phyloP scores from a whole-genome alignment of 176 grass and related monocot species.

The Elaeis guineensis region DNA sequence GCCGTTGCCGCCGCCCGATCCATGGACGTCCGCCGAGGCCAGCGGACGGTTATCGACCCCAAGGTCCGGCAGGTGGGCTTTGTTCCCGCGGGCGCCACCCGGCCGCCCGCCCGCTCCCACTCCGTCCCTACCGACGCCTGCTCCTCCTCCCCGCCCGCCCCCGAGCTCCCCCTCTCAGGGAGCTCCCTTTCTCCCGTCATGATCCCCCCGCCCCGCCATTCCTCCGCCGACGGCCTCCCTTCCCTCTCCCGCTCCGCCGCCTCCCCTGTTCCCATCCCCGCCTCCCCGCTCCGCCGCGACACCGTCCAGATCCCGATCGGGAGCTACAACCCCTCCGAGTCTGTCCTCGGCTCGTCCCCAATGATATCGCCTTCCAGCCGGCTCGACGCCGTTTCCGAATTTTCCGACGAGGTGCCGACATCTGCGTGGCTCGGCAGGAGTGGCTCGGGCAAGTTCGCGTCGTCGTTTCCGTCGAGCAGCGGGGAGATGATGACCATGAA shows the following conservation, averaged over 20 bases:
- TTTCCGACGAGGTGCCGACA: conserved; percentile 25
- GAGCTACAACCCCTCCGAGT: conserved; percentile 35
- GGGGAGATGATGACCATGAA: conserved; percentile 13
- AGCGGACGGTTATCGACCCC: conserved; percentile 47
- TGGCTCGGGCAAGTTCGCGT: neutral
- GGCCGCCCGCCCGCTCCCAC: conserved; percentile 15
- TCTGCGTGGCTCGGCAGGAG: conserved; percentile 4
- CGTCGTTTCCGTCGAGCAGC: conserved; percentile 4
- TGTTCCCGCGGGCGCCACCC: conserved; percentile 35
- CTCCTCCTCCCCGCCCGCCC: conserved; percentile 22
- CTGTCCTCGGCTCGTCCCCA: conserved; percentile 26
- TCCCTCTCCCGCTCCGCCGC: neutral
- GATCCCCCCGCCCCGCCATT: conserved; percentile 74
- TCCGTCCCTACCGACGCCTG: conserved; percentile 2
- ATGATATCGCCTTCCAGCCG: conserved; percentile 20
- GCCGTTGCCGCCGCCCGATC: neutral
- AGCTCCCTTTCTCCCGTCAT: conserved; percentile 65
- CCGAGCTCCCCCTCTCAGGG: conserved; percentile 5
- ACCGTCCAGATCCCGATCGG: conserved; percentile 7
- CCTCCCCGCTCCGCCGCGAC: neutral
- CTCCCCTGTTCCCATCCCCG: conserved; percentile 5
- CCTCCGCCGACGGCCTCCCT: conserved; percentile 15
- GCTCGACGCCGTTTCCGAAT: conserved; percentile 10
- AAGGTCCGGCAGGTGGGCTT: conserved; percentile 84
- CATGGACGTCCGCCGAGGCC: conserved; percentile 62